phyloP scores from a whole-genome alignment of 2,329 filamentous ascomycete species.

The Cryphonectria naterciae region DNA sequence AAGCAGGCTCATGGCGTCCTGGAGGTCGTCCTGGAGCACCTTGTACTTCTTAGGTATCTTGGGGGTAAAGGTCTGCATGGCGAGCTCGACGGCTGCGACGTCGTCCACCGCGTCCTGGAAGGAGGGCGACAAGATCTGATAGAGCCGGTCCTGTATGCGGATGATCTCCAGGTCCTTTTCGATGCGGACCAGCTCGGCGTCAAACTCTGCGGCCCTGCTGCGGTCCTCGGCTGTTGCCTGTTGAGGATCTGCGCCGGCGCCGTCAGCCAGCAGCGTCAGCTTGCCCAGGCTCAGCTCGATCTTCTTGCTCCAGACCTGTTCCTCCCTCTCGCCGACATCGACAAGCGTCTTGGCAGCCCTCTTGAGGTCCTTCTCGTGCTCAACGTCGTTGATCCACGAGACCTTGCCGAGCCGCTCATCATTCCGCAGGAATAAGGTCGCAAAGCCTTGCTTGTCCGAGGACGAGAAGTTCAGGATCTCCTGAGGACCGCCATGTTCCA shows the following conservation, averaged over 20 bases:
- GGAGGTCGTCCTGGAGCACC: slow-evolving; percentile 72
- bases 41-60: slow-evolving; percentile 62
- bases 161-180: slow-evolving; percentile 70
- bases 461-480: slow-evolving; percentile 72
- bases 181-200: slow-evolving; percentile 54
- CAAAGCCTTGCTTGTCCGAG: slow-evolving; percentile 67
- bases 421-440: slow-evolving; percentile 79
- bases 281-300: slow-evolving; percentile 90
- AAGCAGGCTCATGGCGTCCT: slow-evolving; percentile 70
- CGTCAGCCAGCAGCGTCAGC: slow-evolving; percentile 72
- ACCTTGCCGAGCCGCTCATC: slow-evolving; percentile 75
- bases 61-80: slow-evolving; percentile 68
- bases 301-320: slow-evolving; percentile 89
- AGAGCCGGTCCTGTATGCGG: slow-evolving; percentile 78
- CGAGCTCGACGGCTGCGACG: slow-evolving; percentile 75
- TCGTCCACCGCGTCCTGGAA: slow-evolving; percentile 77
- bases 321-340: slow-evolving; percentile 71
- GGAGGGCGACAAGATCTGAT: slow-evolving; percentile 69
- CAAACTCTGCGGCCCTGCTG: slow-evolving; percentile 37
- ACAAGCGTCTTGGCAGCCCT: slow-evolving; percentile 74
- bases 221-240: slow-evolving; percentile 30
- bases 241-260: slow-evolving; percentile 37
- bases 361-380: slow-evolving; percentile 73
- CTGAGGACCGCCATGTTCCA: slow-evolving; percentile 68
- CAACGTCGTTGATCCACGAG: slow-evolving; percentile 93